Evolutionary conservation across 306 rosid species (phyloP), one percentile per base, ranked within the genome.

Genomic region (Dalbergia oliveri): DNA sequence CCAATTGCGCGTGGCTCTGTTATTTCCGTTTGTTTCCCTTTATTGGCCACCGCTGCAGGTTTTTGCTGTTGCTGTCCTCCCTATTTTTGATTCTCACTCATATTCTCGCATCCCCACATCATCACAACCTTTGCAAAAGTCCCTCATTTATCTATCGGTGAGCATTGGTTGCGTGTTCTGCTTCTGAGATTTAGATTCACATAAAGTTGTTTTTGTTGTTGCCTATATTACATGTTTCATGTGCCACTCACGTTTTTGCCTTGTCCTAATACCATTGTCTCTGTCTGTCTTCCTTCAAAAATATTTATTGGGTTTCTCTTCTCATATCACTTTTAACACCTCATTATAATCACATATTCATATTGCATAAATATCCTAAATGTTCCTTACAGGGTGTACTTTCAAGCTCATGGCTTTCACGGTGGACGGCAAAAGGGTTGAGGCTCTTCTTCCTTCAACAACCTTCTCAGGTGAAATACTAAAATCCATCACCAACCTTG

Each of bases 1-100:
- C 26, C 45, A 67, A 77, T 19, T 21, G 94, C 87, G 88, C 82
- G 89, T 88, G 90, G 88, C 80, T 84, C 87, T 76, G 93, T 87
- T 86, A 84, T 74, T 66, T 86, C 79, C 35, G 85, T 86, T 79
- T 79, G 41, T 72, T 45, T 72, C 39, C 41, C 69, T 66, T 72
- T 68, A 66, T 56, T 23, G 16, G 84, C 62, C 79, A 72, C 60
- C 41, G 10, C 74, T 63, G 49, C 81, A 75, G 79, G 81, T 81
- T 83, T 72, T 68, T 58, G 65, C 31, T 6, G 63, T 39, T 57
- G 18, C 44, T 56, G 59, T 37, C 26, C 62, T 16, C 45, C 15
- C 15, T 21, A 4, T 53, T 64, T 69, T 78, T 73, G 41, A 60
- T 39, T 82, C 72, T 26, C 23, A 21, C 15, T 69, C 63, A 51